Evolutionary conservation across 768 basidiomycete species (phyloP).

Genomic region (Saitozyma sp.): DNA sequence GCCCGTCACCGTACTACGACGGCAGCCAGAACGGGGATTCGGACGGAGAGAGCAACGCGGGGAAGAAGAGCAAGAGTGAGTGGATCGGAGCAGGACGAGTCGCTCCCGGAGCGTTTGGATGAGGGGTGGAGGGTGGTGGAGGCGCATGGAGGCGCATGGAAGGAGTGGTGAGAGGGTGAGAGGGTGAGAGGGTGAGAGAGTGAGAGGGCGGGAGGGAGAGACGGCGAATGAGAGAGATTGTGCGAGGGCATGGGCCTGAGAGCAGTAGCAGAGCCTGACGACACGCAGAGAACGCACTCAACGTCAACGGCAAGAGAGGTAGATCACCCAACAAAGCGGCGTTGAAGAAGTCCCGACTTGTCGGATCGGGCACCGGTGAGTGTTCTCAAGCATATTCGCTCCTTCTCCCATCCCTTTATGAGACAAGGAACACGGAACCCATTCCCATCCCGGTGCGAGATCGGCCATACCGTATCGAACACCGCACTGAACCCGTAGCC

Average conservation of each 20-base stretch:
- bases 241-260: too few relatives aligned
- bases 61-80: conserved; percentile 40
- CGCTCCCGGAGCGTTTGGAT: background rate
- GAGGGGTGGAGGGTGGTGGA: background rate
- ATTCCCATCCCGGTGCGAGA: background rate
- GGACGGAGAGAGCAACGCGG: conserved; percentile 31
- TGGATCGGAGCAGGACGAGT: background rate
- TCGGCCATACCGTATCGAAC: background rate
- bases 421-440: too few relatives aligned
- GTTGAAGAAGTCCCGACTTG: conserved; percentile 10
- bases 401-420: too few relatives aligned
- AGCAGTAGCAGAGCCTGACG: too few relatives aligned
- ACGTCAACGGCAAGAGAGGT: conserved; percentile 18
- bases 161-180: too few relatives aligned
- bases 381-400: background rate
- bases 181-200: too few relatives aligned
- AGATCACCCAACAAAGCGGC: conserved; percentile 15
- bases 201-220: too few relatives aligned
- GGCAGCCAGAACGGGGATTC: conserved; percentile 39
- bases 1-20: conserved; percentile 54
- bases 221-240: too few relatives aligned
- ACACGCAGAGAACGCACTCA: too few relatives aligned
- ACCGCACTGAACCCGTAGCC: conserved; percentile 7
- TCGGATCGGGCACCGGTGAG: conserved; percentile 4
- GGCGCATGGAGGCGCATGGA: background rate